Percentiles rank a stretch among this genome's conserved stretches.
These are phyloP conservation scores for Candida mattraensis DNA, from an alignment of 805 yeast genomes.

Conservation along the genomic window DNA sequence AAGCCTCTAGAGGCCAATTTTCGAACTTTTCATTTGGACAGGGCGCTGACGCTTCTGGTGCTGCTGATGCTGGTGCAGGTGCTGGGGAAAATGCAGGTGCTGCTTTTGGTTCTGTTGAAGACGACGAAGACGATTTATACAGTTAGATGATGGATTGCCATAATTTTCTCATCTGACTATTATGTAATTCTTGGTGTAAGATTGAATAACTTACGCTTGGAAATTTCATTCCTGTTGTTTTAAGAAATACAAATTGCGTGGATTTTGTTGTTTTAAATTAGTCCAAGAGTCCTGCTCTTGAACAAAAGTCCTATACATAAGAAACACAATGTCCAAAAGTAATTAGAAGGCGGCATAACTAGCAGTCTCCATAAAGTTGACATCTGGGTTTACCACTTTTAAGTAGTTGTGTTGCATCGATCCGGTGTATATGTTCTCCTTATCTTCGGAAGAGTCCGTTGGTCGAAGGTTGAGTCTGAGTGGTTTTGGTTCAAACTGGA, in stretches of 20 bases:
- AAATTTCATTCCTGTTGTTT: no score
- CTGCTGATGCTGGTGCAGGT: conserved; percentile 33
- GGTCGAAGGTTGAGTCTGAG: conserved; percentile 14
- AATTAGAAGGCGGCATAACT: conserved; percentile 4
- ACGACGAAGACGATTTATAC: conserved; percentile 47
- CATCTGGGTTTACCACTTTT: conserved; percentile 12
- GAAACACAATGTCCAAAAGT: not conserved
- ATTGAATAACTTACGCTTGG: not conserved
- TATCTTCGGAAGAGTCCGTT: conserved; percentile 10
- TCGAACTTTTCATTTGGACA: conserved; percentile 85
- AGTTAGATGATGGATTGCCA: conserved; percentile 25
- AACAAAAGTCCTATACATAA: not conserved
- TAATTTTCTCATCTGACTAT: conserved; percentile 1
- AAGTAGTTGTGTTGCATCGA: conserved; percentile 7
- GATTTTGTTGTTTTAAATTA: no score
- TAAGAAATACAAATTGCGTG: no score
- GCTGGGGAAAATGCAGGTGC: conserved; percentile 36
- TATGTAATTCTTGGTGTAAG: not conserved
- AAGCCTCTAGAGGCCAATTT: conserved; percentile 93
- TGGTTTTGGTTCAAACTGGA: conserved; percentile 21
- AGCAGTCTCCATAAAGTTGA: not conserved
- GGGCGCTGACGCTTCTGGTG: conserved; percentile 32
- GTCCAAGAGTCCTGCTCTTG: not conserved
- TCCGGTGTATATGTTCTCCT: conserved; percentile 14
- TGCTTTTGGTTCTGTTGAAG: conserved; percentile 51